Conservation (phyloP, 2,329 filamentous ascomycete species). For the Xylaria sp. region DNA sequence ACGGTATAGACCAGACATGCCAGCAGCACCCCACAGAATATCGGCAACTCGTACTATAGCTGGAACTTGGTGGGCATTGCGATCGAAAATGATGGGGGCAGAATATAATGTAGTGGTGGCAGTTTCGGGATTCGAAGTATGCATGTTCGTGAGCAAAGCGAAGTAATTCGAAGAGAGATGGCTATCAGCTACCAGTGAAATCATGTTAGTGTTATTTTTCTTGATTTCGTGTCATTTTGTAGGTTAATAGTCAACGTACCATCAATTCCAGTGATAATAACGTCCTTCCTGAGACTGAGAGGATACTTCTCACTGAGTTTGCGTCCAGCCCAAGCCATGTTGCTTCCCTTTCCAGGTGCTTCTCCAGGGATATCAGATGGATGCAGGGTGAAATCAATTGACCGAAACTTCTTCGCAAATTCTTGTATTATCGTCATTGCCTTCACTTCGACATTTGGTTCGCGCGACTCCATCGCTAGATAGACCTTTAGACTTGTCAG, state of each 20-base stretch:
- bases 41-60: constrained; percentile 76
- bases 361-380: constrained; percentile 73
- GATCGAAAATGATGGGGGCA: constrained; percentile 78
- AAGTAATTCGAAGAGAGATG: constrained; percentile 77
- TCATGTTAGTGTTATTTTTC: constrained; percentile 32
- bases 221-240: not conserved
- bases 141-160: constrained; percentile 70
- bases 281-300: constrained; percentile 63
- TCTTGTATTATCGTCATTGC: constrained; percentile 69
- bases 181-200: constrained; percentile 68
- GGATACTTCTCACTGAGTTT: constrained; percentile 71
- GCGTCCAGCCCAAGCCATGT: constrained; percentile 75
- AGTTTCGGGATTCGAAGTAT: constrained; percentile 67
- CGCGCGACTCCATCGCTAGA: constrained; percentile 77
- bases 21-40: constrained; percentile 76
- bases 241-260: constrained; percentile 59
- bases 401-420: constrained; percentile 72
- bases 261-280: constrained; percentile 77
- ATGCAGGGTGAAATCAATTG: constrained; percentile 74
- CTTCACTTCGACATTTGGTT: constrained; percentile 69
- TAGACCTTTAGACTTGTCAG: constrained; percentile 64
- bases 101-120: constrained; percentile 72
- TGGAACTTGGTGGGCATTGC: constrained; percentile 75
- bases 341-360: constrained; percentile 79
- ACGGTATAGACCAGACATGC: constrained; percentile 73